Evolutionary conservation across 2,329 filamentous ascomycete species (phyloP).

Genomic region (Neoscytalidium dimidiatum): DNA sequence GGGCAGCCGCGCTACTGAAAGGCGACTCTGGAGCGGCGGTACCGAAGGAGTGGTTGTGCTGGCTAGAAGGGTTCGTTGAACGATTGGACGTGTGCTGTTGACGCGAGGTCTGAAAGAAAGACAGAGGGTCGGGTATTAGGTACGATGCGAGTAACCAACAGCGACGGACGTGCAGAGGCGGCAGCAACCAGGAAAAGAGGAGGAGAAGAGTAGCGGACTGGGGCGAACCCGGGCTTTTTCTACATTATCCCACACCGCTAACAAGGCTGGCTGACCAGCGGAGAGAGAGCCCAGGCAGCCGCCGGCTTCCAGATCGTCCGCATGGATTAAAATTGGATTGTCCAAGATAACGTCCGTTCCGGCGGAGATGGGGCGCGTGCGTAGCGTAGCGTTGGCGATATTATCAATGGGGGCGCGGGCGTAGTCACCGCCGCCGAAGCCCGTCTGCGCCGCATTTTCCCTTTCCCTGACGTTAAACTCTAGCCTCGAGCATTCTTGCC

Average conservation of each 20-base stretch:
- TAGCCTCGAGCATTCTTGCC: neutral
- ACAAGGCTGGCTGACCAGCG: no score
- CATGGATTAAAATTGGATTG: conserved; percentile 13
- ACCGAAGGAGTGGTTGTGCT: neutral
- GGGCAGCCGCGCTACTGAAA: conserved; percentile 2
- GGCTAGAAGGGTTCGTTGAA: neutral
- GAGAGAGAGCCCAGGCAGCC: neutral
- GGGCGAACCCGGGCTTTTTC: neutral
- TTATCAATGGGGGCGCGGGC: neutral
- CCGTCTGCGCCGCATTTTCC: neutral
- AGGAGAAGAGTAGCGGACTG: neutral
- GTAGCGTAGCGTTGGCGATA: neutral
- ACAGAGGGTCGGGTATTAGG: conserved; percentile 4
- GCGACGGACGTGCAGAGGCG: no score
- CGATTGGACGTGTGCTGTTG: neutral
- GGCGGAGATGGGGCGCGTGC: neutral
- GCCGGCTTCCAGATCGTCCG: conserved; percentile 10
- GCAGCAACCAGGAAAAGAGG: neutral
- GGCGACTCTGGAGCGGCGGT: neutral
- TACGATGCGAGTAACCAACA: neutral
- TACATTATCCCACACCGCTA: no score
- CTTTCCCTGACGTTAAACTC: neutral
- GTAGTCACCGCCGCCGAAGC: neutral
- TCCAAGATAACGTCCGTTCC: conserved; percentile 8
- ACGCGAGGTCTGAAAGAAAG: neutral